Conservation (phyloP, 192 early-diverging fungal species). For the Gryganskiella cystojenkinii region DNA sequence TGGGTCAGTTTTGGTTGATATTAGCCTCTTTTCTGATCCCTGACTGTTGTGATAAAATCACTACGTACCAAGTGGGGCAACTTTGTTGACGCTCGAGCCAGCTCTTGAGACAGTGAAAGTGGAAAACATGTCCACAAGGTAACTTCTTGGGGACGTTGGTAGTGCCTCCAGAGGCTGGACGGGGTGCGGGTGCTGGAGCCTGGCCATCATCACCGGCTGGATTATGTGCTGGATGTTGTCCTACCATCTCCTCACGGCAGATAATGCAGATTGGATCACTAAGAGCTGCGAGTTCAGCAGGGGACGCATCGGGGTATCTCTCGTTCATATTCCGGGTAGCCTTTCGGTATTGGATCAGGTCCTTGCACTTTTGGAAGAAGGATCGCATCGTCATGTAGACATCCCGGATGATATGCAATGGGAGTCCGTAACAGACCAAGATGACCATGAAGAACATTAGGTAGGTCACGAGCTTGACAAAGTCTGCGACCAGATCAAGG, state of each 20-base stretch:
- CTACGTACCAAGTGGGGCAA: slow-evolving; percentile 91
- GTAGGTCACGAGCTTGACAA: slow-evolving; percentile 91
- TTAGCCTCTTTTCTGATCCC: too few relatives aligned
- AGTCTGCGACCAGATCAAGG: slow-evolving; percentile 88
- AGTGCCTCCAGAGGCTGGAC: slow-evolving; percentile 40
- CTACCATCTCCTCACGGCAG: slow-evolving; percentile 95
- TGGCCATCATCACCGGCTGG: slow-evolving; percentile 2
- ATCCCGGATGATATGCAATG: slow-evolving; percentile 96
- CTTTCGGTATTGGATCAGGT: slow-evolving; percentile 90
- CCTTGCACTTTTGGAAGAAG: slow-evolving; percentile 90
- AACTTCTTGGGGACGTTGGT: slow-evolving; percentile 90
- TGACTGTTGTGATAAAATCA: too few relatives aligned
- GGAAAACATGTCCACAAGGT: slow-evolving; percentile 97
- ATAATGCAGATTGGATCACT: slow-evolving; percentile 94
- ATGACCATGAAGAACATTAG: slow-evolving; percentile 90
- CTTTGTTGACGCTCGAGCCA: slow-evolving; percentile 98
- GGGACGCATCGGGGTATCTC: slow-evolving; percentile 93
- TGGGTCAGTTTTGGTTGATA: slow-evolving; percentile 36
- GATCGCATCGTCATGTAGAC: slow-evolving; percentile 93
- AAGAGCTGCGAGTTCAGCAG: slow-evolving; percentile 76
- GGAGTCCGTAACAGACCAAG: slow-evolving; percentile 84
- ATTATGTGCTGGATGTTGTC: slow-evolving; percentile 14
- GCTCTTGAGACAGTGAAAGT: slow-evolving; percentile 94
- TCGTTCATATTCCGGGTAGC: slow-evolving; percentile 98
- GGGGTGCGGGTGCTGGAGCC: slow-evolving; percentile 20